Evolutionary conservation across 495 filamentous ascomycete species (phyloP).

Genomic region (Penicillium coffeae): DNA sequence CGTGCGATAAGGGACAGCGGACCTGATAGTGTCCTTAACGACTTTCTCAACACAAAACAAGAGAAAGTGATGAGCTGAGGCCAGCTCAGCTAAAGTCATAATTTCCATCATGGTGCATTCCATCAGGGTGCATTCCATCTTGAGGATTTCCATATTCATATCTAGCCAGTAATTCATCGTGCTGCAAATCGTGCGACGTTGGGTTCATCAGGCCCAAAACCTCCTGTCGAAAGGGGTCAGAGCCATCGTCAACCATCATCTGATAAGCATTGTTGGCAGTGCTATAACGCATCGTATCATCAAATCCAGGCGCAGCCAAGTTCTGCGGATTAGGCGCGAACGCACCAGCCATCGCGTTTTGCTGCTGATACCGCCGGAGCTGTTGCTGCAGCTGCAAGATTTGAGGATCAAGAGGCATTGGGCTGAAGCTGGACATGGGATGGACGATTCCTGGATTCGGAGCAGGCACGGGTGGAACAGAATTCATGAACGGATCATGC

Average conservation of each 20-base stretch:
- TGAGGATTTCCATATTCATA: constrained; percentile 41
- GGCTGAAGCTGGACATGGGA: constrained; percentile 35
- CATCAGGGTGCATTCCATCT: too few relatives aligned
- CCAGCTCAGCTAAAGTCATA: constrained; percentile 36
- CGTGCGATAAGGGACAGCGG: neutral
- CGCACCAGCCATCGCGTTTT: constrained; percentile 27
- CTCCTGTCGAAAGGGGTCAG: constrained; percentile 38
- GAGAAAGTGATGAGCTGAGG: neutral
- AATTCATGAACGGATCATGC: constrained; percentile 36
- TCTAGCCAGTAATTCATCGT: constrained; percentile 40
- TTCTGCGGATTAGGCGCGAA: constrained; percentile 30
- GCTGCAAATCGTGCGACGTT: constrained; percentile 39
- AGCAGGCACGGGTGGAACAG: constrained; percentile 14
- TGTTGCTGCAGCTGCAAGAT: constrained; percentile 44
- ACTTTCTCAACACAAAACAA: neutral
- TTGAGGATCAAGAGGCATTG: constrained; percentile 43
- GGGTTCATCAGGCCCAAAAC: constrained; percentile 41
- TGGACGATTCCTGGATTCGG: constrained; percentile 31
- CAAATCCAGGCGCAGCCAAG: constrained; percentile 33
- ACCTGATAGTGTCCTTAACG: neutral
- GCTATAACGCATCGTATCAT: constrained; percentile 41
- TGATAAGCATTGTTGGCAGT: constrained; percentile 38
- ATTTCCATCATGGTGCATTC: too few relatives aligned
- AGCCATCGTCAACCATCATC: constrained; percentile 44
- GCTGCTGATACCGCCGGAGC: constrained; percentile 28